Conservation (phyloP, 139 green algal species). For the Tetraselmis chui region DNA sequence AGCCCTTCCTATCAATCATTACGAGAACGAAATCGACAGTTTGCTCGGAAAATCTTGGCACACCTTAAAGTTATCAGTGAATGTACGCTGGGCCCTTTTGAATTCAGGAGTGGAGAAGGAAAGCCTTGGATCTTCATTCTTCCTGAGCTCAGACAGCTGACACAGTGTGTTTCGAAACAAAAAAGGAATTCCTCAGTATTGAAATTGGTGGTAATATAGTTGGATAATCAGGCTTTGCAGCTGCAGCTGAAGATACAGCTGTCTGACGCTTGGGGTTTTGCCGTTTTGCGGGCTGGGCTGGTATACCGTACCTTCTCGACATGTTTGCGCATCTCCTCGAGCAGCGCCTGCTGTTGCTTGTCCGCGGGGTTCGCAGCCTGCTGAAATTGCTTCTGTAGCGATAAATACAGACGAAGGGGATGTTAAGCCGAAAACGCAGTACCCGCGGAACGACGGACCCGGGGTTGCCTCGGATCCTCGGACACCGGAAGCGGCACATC, state of each 20-base stretch:
- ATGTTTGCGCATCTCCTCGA: constrained; percentile 80
- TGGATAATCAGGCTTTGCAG: too few relatives aligned
- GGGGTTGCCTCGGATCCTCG: neutral
- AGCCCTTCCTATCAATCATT: too few relatives aligned
- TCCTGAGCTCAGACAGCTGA: constrained; percentile 74
- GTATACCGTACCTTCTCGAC: constrained; percentile 72
- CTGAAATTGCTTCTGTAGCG: constrained; percentile 65
- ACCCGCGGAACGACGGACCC: neutral
- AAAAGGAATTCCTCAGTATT: too few relatives aligned
- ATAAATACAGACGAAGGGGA: neutral
- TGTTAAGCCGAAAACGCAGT: neutral
- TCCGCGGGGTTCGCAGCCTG: constrained; percentile 61
- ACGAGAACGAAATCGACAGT: too few relatives aligned
- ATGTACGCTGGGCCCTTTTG: constrained; percentile 81
- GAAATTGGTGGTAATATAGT: too few relatives aligned
- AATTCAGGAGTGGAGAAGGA: constrained; percentile 93
- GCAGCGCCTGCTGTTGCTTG: constrained; percentile 59
- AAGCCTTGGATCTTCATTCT: constrained; percentile 82
- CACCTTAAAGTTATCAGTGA: constrained; percentile 88
- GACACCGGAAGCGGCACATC: neutral
- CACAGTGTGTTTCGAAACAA: neutral
- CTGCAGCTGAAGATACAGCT: too few relatives aligned
- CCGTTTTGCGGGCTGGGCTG: too few relatives aligned
- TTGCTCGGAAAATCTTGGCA: neutral
- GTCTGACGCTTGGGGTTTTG: too few relatives aligned